Evolutionary conservation across 768 basidiomycete species (phyloP).

Genomic region (Pisolithus albus): DNA sequence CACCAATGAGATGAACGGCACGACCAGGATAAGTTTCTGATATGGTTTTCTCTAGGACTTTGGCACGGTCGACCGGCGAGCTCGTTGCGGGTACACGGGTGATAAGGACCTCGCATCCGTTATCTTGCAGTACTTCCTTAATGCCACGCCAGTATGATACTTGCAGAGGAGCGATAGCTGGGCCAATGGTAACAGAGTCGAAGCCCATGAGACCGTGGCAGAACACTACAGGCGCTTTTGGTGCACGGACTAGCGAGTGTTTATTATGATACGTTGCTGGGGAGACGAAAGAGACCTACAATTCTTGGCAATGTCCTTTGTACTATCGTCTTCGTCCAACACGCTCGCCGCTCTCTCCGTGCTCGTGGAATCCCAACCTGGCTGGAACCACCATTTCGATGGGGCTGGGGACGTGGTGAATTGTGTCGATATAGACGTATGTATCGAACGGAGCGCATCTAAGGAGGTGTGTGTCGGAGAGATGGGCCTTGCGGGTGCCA

Average conservation of each 20-base stretch:
- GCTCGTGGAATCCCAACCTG: conserved; percentile 27
- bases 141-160: conserved; percentile 98
- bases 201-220: conserved; percentile 94
- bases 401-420: conserved; percentile 15
- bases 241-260: conserved; percentile 53
- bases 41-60: conserved; percentile 80
- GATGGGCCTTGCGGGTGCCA: conserved; percentile 25
- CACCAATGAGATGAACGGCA: conserved; percentile 82
- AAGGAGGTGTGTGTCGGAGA: conserved; percentile 44
- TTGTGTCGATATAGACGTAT: conserved; percentile 24
- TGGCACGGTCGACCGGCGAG: conserved; percentile 80
- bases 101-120: conserved; percentile 85
- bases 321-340: conserved; percentile 47
- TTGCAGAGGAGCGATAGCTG: conserved; percentile 69
- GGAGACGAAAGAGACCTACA: conserved; percentile 39
- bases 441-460: conserved; percentile 47
- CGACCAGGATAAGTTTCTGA: conserved; percentile 74
- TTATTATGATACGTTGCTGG: not conserved
- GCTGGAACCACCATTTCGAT: conserved; percentile 47
- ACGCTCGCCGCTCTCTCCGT: conserved; percentile 40
- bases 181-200: conserved; percentile 76
- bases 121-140: conserved; percentile 83
- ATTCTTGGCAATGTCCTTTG: conserved; percentile 43
- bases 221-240: conserved; percentile 84
- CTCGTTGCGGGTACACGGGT: conserved; percentile 92